phyloP scores from a whole-genome alignment of 1,284 basidiomycete species.

The Trichosporon sp. region DNA sequence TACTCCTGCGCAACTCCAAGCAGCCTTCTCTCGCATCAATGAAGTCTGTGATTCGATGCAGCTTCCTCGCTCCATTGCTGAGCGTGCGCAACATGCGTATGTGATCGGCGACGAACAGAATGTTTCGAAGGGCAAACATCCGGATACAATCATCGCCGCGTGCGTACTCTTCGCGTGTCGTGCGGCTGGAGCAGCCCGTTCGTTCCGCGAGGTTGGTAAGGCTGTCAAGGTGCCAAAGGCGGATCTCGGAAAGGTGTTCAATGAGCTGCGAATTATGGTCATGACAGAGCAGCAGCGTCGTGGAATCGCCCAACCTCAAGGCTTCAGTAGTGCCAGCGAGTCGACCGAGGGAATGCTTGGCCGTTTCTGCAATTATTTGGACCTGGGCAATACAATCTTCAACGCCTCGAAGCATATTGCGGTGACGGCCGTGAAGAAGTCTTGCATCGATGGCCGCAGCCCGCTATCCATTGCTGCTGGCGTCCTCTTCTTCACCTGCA shows the following conservation, averaged over 20 bases:
- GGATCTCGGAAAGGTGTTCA: constrained; percentile 82
- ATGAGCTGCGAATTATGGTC: constrained; percentile 42
- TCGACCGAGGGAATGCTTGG: constrained; percentile 77
- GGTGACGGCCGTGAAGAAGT: constrained; percentile 68
- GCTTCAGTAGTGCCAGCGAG: constrained; percentile 49
- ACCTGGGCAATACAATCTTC: constrained; percentile 34
- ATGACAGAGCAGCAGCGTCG: constrained; percentile 11
- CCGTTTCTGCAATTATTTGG: constrained; percentile 82
- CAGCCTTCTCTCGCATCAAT: constrained; percentile 89
- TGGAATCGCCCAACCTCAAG: constrained; percentile 8
- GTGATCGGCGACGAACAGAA: constrained; percentile 91
- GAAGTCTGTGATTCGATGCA: constrained; percentile 92
- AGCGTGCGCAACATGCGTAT: constrained; percentile 75
- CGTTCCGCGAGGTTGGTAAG: constrained; percentile 93
- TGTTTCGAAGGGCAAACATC: constrained; percentile 79
- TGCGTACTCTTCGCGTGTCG: constrained; percentile 98
- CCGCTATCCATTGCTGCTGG: constrained; percentile 95
- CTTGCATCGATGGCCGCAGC: constrained; percentile 84
- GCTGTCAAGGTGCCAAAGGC: constrained; percentile 92
- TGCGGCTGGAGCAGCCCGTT: constrained; percentile 85
- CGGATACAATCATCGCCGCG: constrained; percentile 86
- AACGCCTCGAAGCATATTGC: constrained; percentile 78
- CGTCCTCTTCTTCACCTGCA: constrained; percentile 87
- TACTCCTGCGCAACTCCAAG: constrained; percentile 79
- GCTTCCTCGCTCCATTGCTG: constrained; percentile 76